Conservation (phyloP, 2,329 filamentous ascomycete genomes). For the Neophaeococcomyces mojaviensis region DNA sequence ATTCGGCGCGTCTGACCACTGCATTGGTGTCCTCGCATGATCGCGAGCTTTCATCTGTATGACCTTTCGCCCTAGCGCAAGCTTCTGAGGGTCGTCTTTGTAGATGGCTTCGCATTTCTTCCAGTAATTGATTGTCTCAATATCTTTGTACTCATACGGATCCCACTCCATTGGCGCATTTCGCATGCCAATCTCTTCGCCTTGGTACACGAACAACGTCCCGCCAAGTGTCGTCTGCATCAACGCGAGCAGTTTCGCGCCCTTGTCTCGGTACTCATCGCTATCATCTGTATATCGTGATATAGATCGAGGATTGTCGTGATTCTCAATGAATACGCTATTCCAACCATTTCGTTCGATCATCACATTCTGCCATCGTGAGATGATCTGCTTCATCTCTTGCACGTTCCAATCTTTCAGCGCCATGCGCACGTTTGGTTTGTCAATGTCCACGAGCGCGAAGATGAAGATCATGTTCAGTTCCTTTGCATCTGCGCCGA, state of each 20-base stretch:
- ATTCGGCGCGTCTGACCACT: slow-evolving; percentile 18
- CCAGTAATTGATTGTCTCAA: slow-evolving; percentile 55
- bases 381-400: slow-evolving; percentile 35
- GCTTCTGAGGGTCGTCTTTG: slow-evolving; percentile 20
- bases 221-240: slow-evolving; percentile 43
- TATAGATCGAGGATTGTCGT: slow-evolving; percentile 46
- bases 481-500: slow-evolving; percentile 28
- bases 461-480: slow-evolving; percentile 38
- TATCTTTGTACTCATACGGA: slow-evolving; percentile 60
- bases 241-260: slow-evolving; percentile 40
- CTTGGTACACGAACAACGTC: slow-evolving; percentile 62
- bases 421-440: slow-evolving; percentile 25
- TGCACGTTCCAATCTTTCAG: slow-evolving; percentile 34
- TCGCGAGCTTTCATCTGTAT: slow-evolving; percentile 27
- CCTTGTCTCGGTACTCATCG: slow-evolving; percentile 38
- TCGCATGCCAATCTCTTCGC: slow-evolving; percentile 61
- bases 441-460: slow-evolving; percentile 28
- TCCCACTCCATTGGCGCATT: slow-evolving; percentile 56
- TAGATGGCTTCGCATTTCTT: slow-evolving; percentile 30
- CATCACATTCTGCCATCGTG: slow-evolving; percentile 43
- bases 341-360: slow-evolving; percentile 44
- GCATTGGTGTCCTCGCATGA: slow-evolving; percentile 27
- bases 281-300: slow-evolving; percentile 42
- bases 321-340: slow-evolving; percentile 46
- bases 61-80: slow-evolving; percentile 24